These are phyloP conservation scores for Paracorniculantispora psalliotae DNA, from an alignment of 2,329 filamentous ascomycete species.

Conservation along the genomic window DNA sequence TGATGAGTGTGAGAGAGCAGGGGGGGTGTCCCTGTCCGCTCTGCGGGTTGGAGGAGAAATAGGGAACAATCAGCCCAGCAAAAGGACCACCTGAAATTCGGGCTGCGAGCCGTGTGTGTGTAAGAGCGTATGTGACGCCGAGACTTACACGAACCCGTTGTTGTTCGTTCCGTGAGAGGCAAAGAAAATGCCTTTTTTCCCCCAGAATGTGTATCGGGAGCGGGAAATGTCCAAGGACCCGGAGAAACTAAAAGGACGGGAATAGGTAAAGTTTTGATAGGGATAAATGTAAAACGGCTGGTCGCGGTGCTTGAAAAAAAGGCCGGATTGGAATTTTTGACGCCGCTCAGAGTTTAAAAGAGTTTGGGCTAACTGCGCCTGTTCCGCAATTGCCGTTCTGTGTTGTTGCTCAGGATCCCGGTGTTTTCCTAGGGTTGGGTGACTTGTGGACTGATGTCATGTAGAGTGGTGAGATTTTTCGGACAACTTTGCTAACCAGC, in stretches of 20 bases:
- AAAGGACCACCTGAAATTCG: neutral
- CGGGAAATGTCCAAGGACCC: neutral
- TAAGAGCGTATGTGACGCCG: neutral
- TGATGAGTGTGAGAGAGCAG: neutral
- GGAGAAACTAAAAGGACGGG: neutral
- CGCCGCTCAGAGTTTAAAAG: neutral
- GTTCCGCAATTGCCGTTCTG: neutral
- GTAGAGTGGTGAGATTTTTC: conserved; percentile 9
- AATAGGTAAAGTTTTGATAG: neutral
- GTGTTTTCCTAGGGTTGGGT: conserved; percentile 7
- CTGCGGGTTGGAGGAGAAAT: neutral
- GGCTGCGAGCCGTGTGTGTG: neutral
- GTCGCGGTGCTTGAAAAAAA: neutral
- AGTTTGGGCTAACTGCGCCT: neutral
- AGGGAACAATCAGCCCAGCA: neutral
- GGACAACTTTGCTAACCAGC: neutral
- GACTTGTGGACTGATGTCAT: conserved; percentile 13
- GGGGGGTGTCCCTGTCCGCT: neutral
- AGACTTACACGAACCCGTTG: neutral
- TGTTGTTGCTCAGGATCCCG: neutral
- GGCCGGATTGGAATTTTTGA: neutral
- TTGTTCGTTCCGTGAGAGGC: neutral
- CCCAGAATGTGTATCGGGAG: neutral
- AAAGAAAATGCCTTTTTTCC: too few species aligned
- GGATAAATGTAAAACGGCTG: neutral